Conservation (phyloP, 768 basidiomycete genomes). For the Russula brevipes region DNA sequence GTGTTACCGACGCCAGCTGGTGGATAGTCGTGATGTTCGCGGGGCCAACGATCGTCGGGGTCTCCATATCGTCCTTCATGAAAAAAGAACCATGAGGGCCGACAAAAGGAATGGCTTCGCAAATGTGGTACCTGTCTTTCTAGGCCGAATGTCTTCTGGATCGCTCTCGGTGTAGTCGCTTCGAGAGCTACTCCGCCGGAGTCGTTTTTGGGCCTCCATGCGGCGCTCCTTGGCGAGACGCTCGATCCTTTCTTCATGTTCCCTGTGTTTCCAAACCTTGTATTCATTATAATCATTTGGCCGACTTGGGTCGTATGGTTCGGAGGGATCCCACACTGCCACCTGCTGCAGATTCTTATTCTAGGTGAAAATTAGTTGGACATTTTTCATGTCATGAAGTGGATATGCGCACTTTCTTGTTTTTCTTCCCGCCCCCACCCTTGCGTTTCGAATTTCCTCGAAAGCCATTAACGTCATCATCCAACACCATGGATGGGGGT, state of each 20-base stretch:
- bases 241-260: slow-evolving; percentile 68
- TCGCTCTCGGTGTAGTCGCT: slow-evolving; percentile 60
- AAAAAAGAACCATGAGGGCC: slow-evolving; percentile 18
- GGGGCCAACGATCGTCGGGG: slow-evolving; percentile 42
- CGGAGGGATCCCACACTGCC: slow-evolving; percentile 69
- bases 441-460: slow-evolving; percentile 53
- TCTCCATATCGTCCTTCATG: slow-evolving; percentile 40
- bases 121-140: slow-evolving; percentile 53
- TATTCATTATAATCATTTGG: slow-evolving; percentile 90
- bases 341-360: slow-evolving; percentile 54
- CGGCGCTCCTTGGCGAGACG: slow-evolving; percentile 37
- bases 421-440: slow-evolving; percentile 45
- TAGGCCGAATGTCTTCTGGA: slow-evolving; percentile 61
- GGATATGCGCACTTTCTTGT: slow-evolving; percentile 52
- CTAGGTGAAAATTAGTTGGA: slow-evolving; percentile 32
- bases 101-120: background rate
- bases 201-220: slow-evolving; percentile 50
- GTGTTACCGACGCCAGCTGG: slow-evolving; percentile 31
- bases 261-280: slow-evolving; percentile 73
- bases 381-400: background rate
- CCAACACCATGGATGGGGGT: slow-evolving; percentile 84
- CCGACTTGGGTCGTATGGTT: slow-evolving; percentile 73
- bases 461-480: slow-evolving; percentile 86
- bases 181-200: slow-evolving; percentile 47
- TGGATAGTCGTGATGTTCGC: slow-evolving; percentile 50